Conservation (phyloP, 768 basidiomycete genomes). For the Pleurotus eryngii region DNA sequence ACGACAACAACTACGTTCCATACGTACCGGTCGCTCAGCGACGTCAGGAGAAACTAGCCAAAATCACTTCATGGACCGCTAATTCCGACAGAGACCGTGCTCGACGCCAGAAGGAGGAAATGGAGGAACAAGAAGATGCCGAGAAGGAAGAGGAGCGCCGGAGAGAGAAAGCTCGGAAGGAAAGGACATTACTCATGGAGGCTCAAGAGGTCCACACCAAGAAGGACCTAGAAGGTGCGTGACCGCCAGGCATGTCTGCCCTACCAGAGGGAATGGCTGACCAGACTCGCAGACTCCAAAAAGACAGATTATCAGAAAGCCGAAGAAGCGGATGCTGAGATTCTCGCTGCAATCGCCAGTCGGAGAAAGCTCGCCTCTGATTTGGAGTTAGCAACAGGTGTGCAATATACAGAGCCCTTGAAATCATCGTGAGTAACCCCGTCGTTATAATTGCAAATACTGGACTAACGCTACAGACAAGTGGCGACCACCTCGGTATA, state of each 20-base stretch:
- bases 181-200: constrained; percentile 85
- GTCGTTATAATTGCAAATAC: neutral
- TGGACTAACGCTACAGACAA: constrained; percentile 26
- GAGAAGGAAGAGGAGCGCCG: constrained; percentile 76
- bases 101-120: constrained; percentile 50
- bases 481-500: constrained; percentile 85
- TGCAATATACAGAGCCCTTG: constrained; percentile 83
- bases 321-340: constrained; percentile 86
- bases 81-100: constrained; percentile 51
- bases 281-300: constrained; percentile 56
- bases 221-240: constrained; percentile 77
- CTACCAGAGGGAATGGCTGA: neutral
- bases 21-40: constrained; percentile 88
- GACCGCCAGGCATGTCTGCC: neutral
- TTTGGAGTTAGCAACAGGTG: constrained; percentile 89
- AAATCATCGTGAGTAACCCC: constrained; percentile 61
- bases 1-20: constrained; percentile 66
- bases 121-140: constrained; percentile 69
- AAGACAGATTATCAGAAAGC: constrained; percentile 86
- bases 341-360: constrained; percentile 88
- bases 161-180: constrained; percentile 74
- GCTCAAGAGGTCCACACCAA: constrained; percentile 91
- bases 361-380: constrained; percentile 90
- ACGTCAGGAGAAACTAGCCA: constrained; percentile 75
- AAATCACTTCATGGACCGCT: constrained; percentile 61